These are phyloP conservation scores for Magnaporthales sp. DNA, from an alignment of 2,329 filamentous ascomycete genomes.

Conservation along the genomic window DNA sequence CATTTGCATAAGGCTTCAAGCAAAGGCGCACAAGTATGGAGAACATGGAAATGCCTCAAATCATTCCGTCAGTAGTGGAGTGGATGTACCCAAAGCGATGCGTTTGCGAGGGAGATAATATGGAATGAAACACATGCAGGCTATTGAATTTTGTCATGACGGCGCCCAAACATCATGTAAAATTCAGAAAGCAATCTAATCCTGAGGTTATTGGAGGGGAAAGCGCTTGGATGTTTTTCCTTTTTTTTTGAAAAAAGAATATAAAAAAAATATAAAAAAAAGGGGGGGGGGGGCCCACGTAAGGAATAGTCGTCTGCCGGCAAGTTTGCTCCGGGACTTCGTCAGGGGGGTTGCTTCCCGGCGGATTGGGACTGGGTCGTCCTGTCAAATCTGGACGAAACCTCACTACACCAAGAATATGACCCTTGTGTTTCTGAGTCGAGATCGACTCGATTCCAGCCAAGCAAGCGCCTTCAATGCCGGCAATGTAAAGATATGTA, in stretches of 20 bases:
- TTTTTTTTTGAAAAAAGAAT: too few relatives aligned
- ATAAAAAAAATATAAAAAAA: too few relatives aligned
- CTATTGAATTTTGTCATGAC: not conserved
- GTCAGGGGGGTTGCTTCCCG: not conserved
- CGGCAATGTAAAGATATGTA: not conserved
- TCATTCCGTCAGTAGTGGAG: not conserved
- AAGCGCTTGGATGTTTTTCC: not conserved
- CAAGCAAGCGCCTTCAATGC: not conserved
- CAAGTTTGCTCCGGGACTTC: not conserved
- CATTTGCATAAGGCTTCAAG: not conserved
- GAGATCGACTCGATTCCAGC: not conserved
- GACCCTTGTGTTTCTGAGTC: not conserved
- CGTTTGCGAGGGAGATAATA: not conserved
- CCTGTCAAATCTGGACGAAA: not conserved
- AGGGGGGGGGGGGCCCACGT: too few relatives aligned
- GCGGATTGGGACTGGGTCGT: not conserved
- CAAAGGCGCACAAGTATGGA: not conserved
- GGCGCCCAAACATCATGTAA: not conserved
- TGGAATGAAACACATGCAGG: not conserved
- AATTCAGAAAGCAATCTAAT: not conserved
- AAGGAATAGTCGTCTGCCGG: not conserved
- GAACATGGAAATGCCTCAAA: not conserved
- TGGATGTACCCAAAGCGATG: not conserved
- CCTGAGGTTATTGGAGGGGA: not conserved
- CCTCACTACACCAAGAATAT: not conserved